These are phyloP conservation scores for Phoma sp. DNA, from an alignment of 2,329 filamentous ascomycete genomes.

Conservation along the genomic window DNA sequence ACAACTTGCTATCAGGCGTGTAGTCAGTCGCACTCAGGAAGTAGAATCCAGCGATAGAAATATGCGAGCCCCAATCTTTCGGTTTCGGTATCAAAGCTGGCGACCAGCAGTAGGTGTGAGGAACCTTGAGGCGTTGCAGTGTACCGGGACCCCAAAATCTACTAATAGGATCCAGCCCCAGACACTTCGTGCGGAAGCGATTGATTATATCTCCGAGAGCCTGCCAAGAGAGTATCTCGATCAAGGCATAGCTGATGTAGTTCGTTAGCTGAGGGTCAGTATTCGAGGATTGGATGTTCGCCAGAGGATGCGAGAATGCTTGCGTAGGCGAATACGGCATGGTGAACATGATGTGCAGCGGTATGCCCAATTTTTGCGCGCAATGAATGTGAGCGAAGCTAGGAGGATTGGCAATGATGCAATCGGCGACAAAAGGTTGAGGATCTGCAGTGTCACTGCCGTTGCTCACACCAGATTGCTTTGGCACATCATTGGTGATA, in stretches of 20 bases:
- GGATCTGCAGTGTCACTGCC: constrained; percentile 22
- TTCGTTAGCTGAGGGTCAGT: constrained; percentile 47
- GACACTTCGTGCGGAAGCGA: constrained; percentile 43
- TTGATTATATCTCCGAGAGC: constrained; percentile 57
- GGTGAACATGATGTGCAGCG: constrained; percentile 75
- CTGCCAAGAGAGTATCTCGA: constrained; percentile 59
- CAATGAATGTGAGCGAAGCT: constrained; percentile 77
- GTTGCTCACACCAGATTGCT: constrained; percentile 33
- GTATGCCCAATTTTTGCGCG: constrained; percentile 73
- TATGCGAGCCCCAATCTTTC: constrained; percentile 22
- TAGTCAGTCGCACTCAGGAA: constrained; percentile 32
- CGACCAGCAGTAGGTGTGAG: constrained; percentile 56
- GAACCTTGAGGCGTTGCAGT: constrained; percentile 46
- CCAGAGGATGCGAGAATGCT: constrained; percentile 58
- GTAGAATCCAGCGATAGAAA: constrained; percentile 27
- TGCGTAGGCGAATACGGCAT: constrained; percentile 59
- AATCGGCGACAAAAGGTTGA: constrained; percentile 77
- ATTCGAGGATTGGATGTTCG: constrained; percentile 50
- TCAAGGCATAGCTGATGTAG: constrained; percentile 53
- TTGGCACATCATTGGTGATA: constrained; percentile 39
- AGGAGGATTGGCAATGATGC: constrained; percentile 79
- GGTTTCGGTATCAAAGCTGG: constrained; percentile 40
- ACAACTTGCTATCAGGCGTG: constrained; percentile 25
- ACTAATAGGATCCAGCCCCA: constrained; percentile 51
- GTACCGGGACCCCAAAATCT: constrained; percentile 47